Conservation (phyloP, 176 grass and related monocot species). For the Miscanthus lutarioriparius region DNA sequence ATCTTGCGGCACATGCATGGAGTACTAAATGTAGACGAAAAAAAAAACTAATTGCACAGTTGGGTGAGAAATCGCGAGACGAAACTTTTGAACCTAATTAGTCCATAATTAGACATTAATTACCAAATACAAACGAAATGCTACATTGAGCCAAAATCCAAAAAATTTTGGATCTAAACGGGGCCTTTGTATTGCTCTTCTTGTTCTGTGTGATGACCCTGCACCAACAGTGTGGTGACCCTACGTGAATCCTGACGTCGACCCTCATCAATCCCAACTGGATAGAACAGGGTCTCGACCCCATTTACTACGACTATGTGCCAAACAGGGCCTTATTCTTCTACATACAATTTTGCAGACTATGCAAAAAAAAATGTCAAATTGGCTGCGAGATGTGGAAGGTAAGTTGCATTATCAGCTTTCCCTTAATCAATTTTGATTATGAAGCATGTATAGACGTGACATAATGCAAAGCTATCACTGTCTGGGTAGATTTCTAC, state of each 20-base stretch:
- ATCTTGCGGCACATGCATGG: too few relatives aligned
- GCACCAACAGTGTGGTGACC: not conserved
- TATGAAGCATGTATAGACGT: not conserved
- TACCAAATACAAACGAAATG: too few relatives aligned
- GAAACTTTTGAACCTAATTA: too few relatives aligned
- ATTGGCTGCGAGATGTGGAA: slow-evolving; percentile 4
- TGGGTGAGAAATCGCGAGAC: too few relatives aligned
- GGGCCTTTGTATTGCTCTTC: not conserved
- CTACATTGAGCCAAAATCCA: too few relatives aligned
- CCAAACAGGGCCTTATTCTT: not conserved
- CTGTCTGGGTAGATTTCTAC: not conserved
- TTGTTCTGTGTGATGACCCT: not conserved
- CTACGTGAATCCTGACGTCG: not conserved
- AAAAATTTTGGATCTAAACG: too few relatives aligned
- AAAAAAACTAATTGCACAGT: too few relatives aligned
- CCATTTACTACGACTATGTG: not conserved
- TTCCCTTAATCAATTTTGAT: slow-evolving; percentile 11
- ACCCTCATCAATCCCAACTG: not conserved
- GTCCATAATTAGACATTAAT: too few relatives aligned
- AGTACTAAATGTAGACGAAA: too few relatives aligned
- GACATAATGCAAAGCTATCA: not conserved
- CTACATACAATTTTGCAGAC: not conserved
- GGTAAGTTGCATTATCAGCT: slow-evolving; percentile 10
- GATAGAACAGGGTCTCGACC: not conserved
- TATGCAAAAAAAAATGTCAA: not conserved